Base-by-base conservation (phyloP, 2,329 filamentous ascomycete species). In the Aschersonia sp. region DNA sequence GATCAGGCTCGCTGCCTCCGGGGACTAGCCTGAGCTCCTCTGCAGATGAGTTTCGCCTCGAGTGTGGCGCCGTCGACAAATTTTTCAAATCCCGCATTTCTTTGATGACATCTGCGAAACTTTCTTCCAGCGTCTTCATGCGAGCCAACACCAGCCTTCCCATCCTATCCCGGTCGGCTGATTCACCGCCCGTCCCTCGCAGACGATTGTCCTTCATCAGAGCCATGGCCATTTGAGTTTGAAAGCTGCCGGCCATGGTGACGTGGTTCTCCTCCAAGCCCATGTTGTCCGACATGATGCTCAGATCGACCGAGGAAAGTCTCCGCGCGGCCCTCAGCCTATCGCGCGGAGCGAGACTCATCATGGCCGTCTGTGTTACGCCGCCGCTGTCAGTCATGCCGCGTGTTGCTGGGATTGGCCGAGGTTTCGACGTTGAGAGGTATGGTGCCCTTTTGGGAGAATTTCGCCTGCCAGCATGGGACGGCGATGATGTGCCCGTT, bases 61-160 rank as follows among this genome's bases (percentile, higher is more conserved):
- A 74, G 2, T 70, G 67, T 4, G 69, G 67, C 35, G 63, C 63
- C n/a, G 66, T 69, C 32, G 66, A 68, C 40, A 64, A 67, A 44
- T 63, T 65, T 63, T 70, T 77, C 60, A 77, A 66, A 52, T 79
- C 78, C 52, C 85, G 79, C 61, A 94, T 82, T 62, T 92, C 87
- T 52, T 78, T 79, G 49, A 88, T 77, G n/a, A 94, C 82, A 50
- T 95, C 87, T 2, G 84, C 76, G 62, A 97, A 90, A 11, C 88
- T 84, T 64, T 94, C 87, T 61, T 97, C 89, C 2, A 97, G 72
- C 6, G 84, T 90, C 62, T 92, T 92, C 87, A 96, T 96, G 35
- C 87, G 74, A 7, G 87, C 87, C 43, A 96, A 70, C 64, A 96
- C 84, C 43, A 95, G 74, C 48, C 87, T 78, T 55, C 82, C 81